Percentiles rank a stretch among this genome's conserved stretches.
Conservation (phyloP, 2,329 filamentous ascomycete species). For the Aureobasidium pullulans region DNA sequence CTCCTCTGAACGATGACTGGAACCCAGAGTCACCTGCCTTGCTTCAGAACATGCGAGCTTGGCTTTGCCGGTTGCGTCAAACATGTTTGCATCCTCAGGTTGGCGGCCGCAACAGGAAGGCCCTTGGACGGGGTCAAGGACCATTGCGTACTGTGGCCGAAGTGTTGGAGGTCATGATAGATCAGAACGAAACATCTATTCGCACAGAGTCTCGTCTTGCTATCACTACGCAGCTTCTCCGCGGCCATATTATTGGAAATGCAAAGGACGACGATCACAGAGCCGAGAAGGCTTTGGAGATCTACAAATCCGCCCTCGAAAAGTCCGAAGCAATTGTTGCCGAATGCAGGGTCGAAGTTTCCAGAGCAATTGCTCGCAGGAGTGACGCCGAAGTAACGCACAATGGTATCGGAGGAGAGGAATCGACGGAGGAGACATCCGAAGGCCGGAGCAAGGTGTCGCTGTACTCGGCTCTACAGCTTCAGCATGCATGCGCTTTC, state of each 20-base stretch:
- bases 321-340: slow-evolving; percentile 45
- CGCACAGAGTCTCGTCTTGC: slow-evolving; percentile 56
- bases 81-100: slow-evolving; percentile 82
- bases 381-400: slow-evolving; percentile 13
- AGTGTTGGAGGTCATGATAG: slow-evolving; percentile 85
- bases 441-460: slow-evolving; percentile 44
- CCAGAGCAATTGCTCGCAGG: slow-evolving; percentile 20
- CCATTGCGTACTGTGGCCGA: slow-evolving; percentile 76
- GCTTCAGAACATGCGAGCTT: slow-evolving; percentile 68
- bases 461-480: slow-evolving; percentile 65
- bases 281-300: slow-evolving; percentile 57
- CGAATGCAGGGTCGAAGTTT: slow-evolving; percentile 54
- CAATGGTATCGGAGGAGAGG: slow-evolving; percentile 21
- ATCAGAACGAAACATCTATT: slow-evolving; percentile 64
- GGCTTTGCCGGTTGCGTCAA: slow-evolving; percentile 71
- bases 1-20: slow-evolving; percentile 56
- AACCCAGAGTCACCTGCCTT: slow-evolving; percentile 49
- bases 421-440: slow-evolving; percentile 22
- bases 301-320: slow-evolving; percentile 54
- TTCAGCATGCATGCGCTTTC: slow-evolving; percentile 76
- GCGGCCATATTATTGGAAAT: slow-evolving; percentile 75
- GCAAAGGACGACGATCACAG: slow-evolving; percentile 47
- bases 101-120: slow-evolving; percentile 57
- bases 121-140: slow-evolving; percentile 51
- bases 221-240: slow-evolving; percentile 55